Evolutionary conservation across 1,139 yeast genomes (phyloP).

Genomic region (Waltiozyma solani): DNA sequence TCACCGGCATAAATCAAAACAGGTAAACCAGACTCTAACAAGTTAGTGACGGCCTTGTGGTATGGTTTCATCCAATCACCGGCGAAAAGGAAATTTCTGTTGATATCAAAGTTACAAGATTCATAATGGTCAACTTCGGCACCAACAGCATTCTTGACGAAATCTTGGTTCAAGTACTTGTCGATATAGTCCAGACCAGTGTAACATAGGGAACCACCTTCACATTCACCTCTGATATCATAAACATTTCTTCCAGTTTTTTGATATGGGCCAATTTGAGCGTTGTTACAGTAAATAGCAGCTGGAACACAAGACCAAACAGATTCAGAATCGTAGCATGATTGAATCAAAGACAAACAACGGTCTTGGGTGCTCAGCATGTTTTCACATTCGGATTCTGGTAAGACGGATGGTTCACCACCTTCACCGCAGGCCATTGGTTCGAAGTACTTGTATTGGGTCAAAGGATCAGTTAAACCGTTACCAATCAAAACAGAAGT

Average conservation of each 20-base stretch:
- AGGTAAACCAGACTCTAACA: slow-evolving; percentile 51
- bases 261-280: slow-evolving; percentile 79
- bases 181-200: slow-evolving; percentile 56
- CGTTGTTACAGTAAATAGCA: slow-evolving; percentile 81
- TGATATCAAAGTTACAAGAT: slow-evolving; percentile 79
- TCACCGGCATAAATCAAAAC: slow-evolving; percentile 79
- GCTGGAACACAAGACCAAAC: slow-evolving; percentile 95
- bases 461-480: slow-evolving; percentile 89
- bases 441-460: slow-evolving; percentile 80
- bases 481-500: slow-evolving; percentile 90
- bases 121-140: slow-evolving; percentile 82
- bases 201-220: slow-evolving; percentile 73
- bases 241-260: slow-evolving; percentile 88
- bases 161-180: slow-evolving; percentile 55
- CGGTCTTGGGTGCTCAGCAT: slow-evolving; percentile 72
- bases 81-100: slow-evolving; percentile 73
- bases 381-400: slow-evolving; percentile 65
- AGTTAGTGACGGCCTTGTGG: slow-evolving; percentile 46
- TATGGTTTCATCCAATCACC: slow-evolving; percentile 94
- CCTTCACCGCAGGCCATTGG: slow-evolving; percentile 98
- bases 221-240: slow-evolving; percentile 85
- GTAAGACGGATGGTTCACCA: slow-evolving; percentile 73
- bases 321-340: slow-evolving; percentile 71
- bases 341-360: slow-evolving; percentile 68
- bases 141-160: slow-evolving; percentile 75